Evolutionary conservation across 495 filamentous ascomycete species (phyloP).

Genomic region (Aspergillus funiculosus): DNA sequence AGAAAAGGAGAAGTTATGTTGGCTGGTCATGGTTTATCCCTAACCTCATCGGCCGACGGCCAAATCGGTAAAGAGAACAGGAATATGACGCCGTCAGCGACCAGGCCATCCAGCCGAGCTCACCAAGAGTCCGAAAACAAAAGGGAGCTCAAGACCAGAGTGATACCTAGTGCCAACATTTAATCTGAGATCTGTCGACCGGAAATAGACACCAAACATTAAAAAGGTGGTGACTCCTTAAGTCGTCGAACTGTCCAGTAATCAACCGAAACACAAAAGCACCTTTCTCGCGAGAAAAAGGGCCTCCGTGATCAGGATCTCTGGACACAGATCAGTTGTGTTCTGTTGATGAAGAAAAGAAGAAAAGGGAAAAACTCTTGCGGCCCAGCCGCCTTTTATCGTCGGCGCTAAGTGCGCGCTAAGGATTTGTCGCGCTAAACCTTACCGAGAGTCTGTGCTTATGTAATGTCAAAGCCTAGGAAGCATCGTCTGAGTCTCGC

Average conservation of each 20-base stretch:
- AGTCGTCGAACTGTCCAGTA: conserved; percentile 75
- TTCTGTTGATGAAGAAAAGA: conserved; percentile 43
- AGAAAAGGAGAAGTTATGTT: conserved; percentile 47
- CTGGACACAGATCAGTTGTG: conserved; percentile 76
- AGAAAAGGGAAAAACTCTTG: conserved; percentile 18
- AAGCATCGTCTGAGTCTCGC: too few species aligned
- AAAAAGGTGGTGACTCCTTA: conserved; percentile 66
- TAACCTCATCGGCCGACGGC: conserved; percentile 76
- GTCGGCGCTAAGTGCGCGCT: conserved; percentile 21
- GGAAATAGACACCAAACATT: conserved; percentile 74
- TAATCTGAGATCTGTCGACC: conserved; percentile 88
- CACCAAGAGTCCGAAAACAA: conserved; percentile 41
- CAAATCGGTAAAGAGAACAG: conserved; percentile 69
- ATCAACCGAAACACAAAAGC: conserved; percentile 61
- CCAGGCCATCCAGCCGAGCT: conserved; percentile 58
- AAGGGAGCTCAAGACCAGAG: conserved; percentile 64
- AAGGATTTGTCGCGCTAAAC: conserved; percentile 24
- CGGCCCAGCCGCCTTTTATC: conserved; percentile 30
- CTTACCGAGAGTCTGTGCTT: conserved; percentile 22
- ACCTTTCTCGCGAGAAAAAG: conserved; percentile 31
- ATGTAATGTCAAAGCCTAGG: conserved; percentile 13
- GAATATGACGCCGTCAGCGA: conserved; percentile 76
- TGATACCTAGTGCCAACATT: conserved; percentile 43
- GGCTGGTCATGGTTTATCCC: conserved; percentile 77
- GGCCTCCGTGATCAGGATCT: conserved; percentile 54